Conservation (phyloP, 1,284 basidiomycete genomes). For the Cerioporus squamosus region DNA sequence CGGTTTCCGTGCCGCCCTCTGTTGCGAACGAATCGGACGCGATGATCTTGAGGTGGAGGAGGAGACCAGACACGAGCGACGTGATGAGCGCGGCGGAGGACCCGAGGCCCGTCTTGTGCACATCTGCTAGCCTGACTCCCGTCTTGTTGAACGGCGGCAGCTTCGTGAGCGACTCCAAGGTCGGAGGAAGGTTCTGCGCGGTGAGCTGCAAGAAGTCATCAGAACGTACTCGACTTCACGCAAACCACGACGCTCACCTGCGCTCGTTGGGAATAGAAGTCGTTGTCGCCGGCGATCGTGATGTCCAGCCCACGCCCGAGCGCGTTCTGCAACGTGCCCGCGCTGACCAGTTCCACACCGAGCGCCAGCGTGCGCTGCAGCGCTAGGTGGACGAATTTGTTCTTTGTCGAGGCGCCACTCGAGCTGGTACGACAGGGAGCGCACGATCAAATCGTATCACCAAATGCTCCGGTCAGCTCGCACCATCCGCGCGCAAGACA, state of each 20-base stretch:
- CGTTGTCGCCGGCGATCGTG: conserved; percentile 91
- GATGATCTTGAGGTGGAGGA: conserved; percentile 79
- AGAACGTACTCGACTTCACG: not conserved
- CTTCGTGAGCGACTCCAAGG: conserved; percentile 60
- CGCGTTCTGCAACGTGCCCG: conserved; percentile 45
- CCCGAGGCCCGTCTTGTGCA: conserved; percentile 98
- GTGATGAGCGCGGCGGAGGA: conserved; percentile 98
- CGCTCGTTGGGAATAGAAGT: conserved; percentile 95
- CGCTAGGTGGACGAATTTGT: conserved; percentile 93
- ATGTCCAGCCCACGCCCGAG: conserved; percentile 69
- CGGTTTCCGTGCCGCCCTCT: conserved; percentile 24
- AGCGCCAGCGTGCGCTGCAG: conserved; percentile 79
- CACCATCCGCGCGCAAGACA: not conserved
- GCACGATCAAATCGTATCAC: conserved; percentile 1
- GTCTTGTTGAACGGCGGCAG: conserved; percentile 81
- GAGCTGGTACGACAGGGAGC: conserved; percentile 13
- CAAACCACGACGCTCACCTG: conserved; percentile 55
- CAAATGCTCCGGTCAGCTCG: no score
- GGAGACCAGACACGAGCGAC: conserved; percentile 86
- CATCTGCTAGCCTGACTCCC: conserved; percentile 70
- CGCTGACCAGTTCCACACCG: conserved; percentile 59
- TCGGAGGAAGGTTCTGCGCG: conserved; percentile 60
- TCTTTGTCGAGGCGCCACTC: conserved; percentile 45
- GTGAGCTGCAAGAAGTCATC: conserved; percentile 54
- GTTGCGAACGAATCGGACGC: conserved; percentile 48